These are phyloP conservation scores for Dothideomycetes sp. DNA, from an alignment of 2,329 filamentous ascomycete genomes.

Conservation along the genomic window DNA sequence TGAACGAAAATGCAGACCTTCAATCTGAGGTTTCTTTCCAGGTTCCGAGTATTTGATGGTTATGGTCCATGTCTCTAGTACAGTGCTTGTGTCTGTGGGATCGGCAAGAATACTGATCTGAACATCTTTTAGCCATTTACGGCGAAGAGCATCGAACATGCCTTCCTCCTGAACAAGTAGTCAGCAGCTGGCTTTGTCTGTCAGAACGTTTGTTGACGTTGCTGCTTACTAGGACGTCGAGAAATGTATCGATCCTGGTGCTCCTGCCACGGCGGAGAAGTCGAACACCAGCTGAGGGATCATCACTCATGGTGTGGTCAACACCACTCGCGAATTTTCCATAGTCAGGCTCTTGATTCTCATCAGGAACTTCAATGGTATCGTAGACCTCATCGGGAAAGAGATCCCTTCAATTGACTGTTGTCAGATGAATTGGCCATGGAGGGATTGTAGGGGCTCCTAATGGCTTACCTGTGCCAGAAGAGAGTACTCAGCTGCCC, in stretches of 20 bases:
- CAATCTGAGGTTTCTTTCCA: no score
- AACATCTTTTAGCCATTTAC: constrained; percentile 27
- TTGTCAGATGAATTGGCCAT: not conserved
- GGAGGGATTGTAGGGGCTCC: not conserved
- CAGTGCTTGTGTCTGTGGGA: constrained; percentile 22
- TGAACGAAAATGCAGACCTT: no score
- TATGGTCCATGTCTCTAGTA: constrained; percentile 35
- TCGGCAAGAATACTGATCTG: constrained; percentile 26
- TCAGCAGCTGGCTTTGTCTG: not conserved
- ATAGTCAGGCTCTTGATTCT: not conserved
- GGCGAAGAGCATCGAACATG: constrained; percentile 32
- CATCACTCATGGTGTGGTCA: not conserved
- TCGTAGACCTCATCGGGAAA: not conserved
- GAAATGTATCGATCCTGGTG: constrained; percentile 25
- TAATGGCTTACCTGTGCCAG: not conserved
- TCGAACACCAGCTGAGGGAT: no score
- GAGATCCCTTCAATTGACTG: not conserved
- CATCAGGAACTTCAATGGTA: not conserved
- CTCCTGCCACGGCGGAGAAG: constrained; percentile 18
- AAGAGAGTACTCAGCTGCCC: not conserved
- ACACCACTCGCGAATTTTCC: not conserved
- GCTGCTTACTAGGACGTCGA: constrained; percentile 30
- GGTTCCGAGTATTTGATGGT: no score
- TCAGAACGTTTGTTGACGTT: constrained; percentile 2
- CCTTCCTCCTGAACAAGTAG: constrained; percentile 28